These are phyloP conservation scores for Trichoderma cornu-damae DNA, from an alignment of 2,329 filamentous ascomycete genomes.

Conservation along the genomic window DNA sequence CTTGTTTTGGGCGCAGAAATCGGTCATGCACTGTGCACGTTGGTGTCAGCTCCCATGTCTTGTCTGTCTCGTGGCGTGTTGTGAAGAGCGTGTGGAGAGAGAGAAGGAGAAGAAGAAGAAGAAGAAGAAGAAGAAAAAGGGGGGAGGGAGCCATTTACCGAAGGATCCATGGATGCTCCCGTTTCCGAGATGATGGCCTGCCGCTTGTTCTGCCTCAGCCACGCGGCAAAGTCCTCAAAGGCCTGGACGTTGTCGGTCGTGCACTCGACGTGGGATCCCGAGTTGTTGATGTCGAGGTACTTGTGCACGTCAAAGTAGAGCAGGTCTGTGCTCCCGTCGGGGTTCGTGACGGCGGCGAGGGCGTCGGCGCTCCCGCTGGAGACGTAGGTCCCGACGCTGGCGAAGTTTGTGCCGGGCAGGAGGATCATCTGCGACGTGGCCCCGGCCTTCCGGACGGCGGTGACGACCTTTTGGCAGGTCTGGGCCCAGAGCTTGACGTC, in stretches of 20 bases:
- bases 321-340: conserved; percentile 50
- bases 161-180: conserved; percentile 41
- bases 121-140: too few species aligned
- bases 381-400: conserved; percentile 45
- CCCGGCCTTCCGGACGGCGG: conserved; percentile 59
- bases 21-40: conserved; percentile 38
- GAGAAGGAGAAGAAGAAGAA: too few species aligned
- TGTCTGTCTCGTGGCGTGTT: too few species aligned
- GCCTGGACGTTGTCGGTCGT: conserved; percentile 48
- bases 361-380: conserved; percentile 46
- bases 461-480: conserved; percentile 58
- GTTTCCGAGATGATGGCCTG: conserved; percentile 50
- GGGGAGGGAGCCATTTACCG: too few species aligned
- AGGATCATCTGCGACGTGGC: conserved; percentile 58
- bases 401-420: conserved; percentile 56
- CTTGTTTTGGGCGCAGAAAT: conserved; percentile 44
- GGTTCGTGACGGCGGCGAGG: conserved; percentile 51
- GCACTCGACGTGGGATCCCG: conserved; percentile 48
- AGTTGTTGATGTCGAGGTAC: conserved; percentile 55
- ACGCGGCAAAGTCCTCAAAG: conserved; percentile 44
- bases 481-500: conserved; percentile 54
- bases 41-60: conserved; percentile 12
- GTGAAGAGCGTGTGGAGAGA: too few species aligned
- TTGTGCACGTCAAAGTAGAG: conserved; percentile 58
- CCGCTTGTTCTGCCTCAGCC: conserved; percentile 43